These are phyloP conservation scores for California macrophylla DNA, from an alignment of 441 rosid genomes.

Conservation along the genomic window DNA sequence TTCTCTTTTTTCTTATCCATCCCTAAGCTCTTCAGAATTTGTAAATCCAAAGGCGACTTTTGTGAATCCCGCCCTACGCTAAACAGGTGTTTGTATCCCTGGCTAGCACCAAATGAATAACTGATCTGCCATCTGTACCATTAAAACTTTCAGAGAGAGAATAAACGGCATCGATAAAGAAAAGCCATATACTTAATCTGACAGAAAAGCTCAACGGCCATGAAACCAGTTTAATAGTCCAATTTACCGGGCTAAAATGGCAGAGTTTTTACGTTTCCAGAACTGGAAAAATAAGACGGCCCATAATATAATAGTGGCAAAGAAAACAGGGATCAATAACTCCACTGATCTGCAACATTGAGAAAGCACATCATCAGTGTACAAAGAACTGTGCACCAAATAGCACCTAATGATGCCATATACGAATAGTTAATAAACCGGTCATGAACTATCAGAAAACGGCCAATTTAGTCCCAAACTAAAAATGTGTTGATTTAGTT, in stretches of 20 bases:
- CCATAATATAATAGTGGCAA: conserved; percentile 61
- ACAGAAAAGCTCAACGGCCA: neutral
- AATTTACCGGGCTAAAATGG: conserved; percentile 59
- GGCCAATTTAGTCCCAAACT: too few species aligned
- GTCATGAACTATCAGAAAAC: neutral
- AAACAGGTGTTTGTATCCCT: conserved; percentile 41
- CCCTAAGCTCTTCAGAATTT: conserved; percentile 30
- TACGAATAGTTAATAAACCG: neutral
- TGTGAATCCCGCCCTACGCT: conserved; percentile 47
- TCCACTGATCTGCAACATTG: conserved; percentile 48
- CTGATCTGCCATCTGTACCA: conserved; percentile 64
- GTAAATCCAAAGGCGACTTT: conserved; percentile 37
- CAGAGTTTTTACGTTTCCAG: conserved; percentile 87
- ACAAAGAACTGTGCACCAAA: conserved; percentile 12
- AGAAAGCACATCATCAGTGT: neutral
- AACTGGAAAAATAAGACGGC: conserved; percentile 82
- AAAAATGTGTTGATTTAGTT: too few species aligned
- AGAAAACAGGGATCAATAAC: conserved; percentile 65
- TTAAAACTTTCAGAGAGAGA: conserved; percentile 10
- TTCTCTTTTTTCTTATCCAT: conserved; percentile 47
- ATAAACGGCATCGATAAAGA: neutral
- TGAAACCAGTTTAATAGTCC: neutral
- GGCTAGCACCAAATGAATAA: conserved; percentile 43
- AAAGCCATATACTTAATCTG: neutral
- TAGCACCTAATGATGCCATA: too few species aligned